A percentile compares a stretch with the other conserved stretches of the same genome.
Conservation (phyloP, 2,329 filamentous ascomycete genomes). For the Colletotrichum cordylinicola region DNA sequence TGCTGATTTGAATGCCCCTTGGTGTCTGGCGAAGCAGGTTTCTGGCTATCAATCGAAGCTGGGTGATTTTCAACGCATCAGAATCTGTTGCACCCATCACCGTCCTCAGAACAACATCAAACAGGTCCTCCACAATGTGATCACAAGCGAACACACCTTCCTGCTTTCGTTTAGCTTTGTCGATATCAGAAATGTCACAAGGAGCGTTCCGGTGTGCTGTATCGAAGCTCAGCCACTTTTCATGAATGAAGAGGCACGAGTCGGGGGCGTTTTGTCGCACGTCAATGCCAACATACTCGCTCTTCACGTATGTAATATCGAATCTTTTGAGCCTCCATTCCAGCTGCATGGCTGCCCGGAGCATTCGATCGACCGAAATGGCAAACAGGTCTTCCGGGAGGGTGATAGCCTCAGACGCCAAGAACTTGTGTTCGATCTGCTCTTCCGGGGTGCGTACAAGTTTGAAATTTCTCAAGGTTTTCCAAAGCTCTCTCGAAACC, state of each 20-base stretch:
- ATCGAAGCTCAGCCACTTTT: background rate
- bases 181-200: background rate
- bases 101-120: background rate
- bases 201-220: background rate
- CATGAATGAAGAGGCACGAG: background rate
- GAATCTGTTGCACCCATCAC: too few species aligned
- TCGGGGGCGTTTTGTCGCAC: background rate
- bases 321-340: rapidly evolving
- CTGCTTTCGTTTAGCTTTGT: background rate
- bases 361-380: background rate
- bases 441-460: background rate
- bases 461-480: background rate
- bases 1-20: background rate
- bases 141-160: background rate
- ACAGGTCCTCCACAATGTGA: background rate
- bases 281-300: background rate
- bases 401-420: background rate
- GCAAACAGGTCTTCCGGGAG: background rate
- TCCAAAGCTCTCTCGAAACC: background rate
- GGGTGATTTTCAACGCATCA: too few species aligned
- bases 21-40: background rate
- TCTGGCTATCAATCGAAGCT: background rate
- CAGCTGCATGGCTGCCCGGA: background rate
- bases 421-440: background rate
- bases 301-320: background rate